phyloP scores from a whole-genome alignment of 23 red algal species.

The Agarophyton chilense region DNA sequence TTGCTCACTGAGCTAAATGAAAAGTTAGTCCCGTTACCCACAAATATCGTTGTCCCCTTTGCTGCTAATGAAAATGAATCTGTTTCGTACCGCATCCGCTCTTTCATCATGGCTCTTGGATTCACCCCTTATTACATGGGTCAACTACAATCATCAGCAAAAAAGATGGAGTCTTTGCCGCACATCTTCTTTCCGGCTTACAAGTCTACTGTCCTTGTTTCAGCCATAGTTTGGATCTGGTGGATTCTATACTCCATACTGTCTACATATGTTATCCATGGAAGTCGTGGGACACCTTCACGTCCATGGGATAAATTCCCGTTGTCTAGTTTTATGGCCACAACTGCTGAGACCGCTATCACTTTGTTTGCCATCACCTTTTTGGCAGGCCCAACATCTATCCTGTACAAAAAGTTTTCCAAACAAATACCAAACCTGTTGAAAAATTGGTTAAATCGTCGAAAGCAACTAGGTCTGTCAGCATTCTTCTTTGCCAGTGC shows the following conservation, averaged over 20 bases:
- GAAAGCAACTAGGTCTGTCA: slow-evolving; percentile 71
- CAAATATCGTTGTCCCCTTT: neutral
- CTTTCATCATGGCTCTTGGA: neutral
- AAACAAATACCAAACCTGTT: neutral
- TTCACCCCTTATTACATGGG: slow-evolving; percentile 29
- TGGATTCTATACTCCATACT: slow-evolving; percentile 27
- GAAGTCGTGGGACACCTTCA: neutral
- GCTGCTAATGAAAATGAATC: neutral
- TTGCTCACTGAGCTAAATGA: slow-evolving; percentile 24
- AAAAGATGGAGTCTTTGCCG: slow-evolving; percentile 30
- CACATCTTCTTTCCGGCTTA: slow-evolving; percentile 60
- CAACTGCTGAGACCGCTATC: slow-evolving; percentile 45
- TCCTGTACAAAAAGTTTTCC: slow-evolving; percentile 3
- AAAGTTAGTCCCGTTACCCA: neutral
- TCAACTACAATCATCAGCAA: neutral
- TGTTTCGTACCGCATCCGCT: slow-evolving; percentile 2
- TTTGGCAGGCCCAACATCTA: slow-evolving; percentile 58
- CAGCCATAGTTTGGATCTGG: slow-evolving; percentile 1
- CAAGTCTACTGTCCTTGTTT: slow-evolving; percentile 23
- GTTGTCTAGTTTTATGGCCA: slow-evolving; percentile 31
- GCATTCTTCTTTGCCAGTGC: slow-evolving; percentile 48
- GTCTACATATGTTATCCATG: slow-evolving; percentile 50
- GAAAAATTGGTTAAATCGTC: slow-evolving; percentile 50
- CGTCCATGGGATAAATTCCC: slow-evolving; percentile 41
- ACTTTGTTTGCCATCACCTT: slow-evolving; percentile 65